Evolutionary conservation across 2,329 filamentous ascomycete species (phyloP), one percentile per base, ranked within the genome.

Genomic region (Pleoardoris graminearum): DNA sequence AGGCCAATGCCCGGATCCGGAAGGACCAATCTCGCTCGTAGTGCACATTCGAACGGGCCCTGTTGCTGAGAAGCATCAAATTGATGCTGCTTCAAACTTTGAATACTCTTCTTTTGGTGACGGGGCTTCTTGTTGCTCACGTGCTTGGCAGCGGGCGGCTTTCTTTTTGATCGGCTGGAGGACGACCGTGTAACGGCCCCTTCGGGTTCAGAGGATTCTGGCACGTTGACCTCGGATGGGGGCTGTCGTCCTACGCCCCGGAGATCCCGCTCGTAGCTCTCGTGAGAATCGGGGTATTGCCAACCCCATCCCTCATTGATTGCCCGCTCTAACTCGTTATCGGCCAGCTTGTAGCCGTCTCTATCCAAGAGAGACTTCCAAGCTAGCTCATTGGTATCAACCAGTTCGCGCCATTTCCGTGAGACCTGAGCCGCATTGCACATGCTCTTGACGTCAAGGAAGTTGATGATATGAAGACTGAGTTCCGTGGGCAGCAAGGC

Each of bases 291-390:
- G 0, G 92, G 90, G 68, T 93, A 90, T 70, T 99, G 94, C 91
- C 94, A 99, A 12, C 92, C 94, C 94, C 94, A 99, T 12, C 94
- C 94, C 77, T 97, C 90, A 36, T 80, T 79, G 50, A 97, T 91
- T 25, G 94, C 92, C 62, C 87, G 87, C 59, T 90, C 86, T 21
- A 99, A 80, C 73, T 99, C 94, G 16, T 90, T 90, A 0, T 86
- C 80, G 0, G 91, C 87, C 1, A 99, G 78, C 23, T 78, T 78
- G 71, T 90, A 97, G 0, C 91, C 91, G 69, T 97, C 91, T 1
- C 80, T 81, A 56, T 96, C 91, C 36, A 99, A 86, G 1, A 97
- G 79, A 58, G 92, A 89, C 75, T 95, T 97, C 94, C 94, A 99
- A 12, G 92, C 91, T 42, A 88, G 92, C 75, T 99, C 94, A 68